Base-by-base conservation (phyloP, 2,329 filamentous ascomycete species). In the Colletotrichum eremochloae region DNA sequence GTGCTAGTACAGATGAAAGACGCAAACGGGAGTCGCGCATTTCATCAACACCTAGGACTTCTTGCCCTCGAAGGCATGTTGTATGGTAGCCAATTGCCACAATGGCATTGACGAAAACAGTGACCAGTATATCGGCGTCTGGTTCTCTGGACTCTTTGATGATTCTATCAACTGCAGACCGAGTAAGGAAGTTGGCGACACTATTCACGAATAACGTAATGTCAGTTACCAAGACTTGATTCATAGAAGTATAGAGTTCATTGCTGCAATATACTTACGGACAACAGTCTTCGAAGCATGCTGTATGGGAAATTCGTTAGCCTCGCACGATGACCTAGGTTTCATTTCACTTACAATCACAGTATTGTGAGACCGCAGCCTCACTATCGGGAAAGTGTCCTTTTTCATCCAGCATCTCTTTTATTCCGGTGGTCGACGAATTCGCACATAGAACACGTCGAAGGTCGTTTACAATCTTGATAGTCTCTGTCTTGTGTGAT, bases 241-340 rank as follows among this genome's bases (percentile, higher is more conserved):
- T 1, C 15, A 20, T 8, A 18, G 12, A 7, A 15, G 0, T 7
- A 8, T 7, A n/a, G n/a, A 14, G 20, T 11, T 46, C 4, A 3
- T 42, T 7, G 9, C 12, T 9, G 29, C 12, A 36, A 29, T 46
- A 9, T 7, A 65, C 69, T 64, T 20, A 72, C 69, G 69, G 69
- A 31, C 65, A 72, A 2, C 53, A 60, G 14, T 72, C 65, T 33
- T 69, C 66, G 15, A 72, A 69, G 6, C 69, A 72, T 12, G 69
- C 69, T 72, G 2, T 18, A 6, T 1, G 29, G 29, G 12, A 14
- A 1, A 5, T 40, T 8, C 8, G 36, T 57, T 29, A 15, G 48
- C 11, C 3, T 2, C 9, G n/a, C 6, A 60, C 6, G 2, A 8
- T 1, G 2, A 18, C 0, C 18, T 36, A 2, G 18, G 9, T 11